Evolutionary conservation across 495 filamentous ascomycete species (phyloP).

Genomic region (Podospora didyma): DNA sequence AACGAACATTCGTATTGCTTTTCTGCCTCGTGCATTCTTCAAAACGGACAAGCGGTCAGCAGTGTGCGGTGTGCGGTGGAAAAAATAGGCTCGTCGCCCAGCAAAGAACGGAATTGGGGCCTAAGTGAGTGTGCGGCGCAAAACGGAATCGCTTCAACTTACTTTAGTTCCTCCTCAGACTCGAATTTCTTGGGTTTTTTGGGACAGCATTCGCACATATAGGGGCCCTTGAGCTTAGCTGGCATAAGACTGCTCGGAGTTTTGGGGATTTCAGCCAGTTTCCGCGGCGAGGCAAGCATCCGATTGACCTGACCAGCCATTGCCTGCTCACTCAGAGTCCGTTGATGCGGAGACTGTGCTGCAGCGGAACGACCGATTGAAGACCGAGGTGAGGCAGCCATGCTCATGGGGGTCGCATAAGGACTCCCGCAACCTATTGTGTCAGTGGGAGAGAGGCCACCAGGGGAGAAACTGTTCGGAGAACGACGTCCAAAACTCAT

Average conservation of each 20-base stretch:
- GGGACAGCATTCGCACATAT: slow-evolving; percentile 94
- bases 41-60: slow-evolving; percentile 13
- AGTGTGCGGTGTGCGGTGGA: too few species aligned
- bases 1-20: slow-evolving; percentile 94
- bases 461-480: slow-evolving; percentile 67
- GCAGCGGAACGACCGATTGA: slow-evolving; percentile 37
- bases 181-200: slow-evolving; percentile 99
- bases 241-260: slow-evolving; percentile 26
- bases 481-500: slow-evolving; percentile 75
- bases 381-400: slow-evolving; percentile 58
- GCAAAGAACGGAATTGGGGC: too few species aligned
- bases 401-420: slow-evolving; percentile 53
- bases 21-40: slow-evolving; percentile 73
- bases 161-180: slow-evolving; percentile 79
- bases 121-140: not conserved
- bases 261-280: slow-evolving; percentile 43
- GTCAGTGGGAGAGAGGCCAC: slow-evolving; percentile 47
- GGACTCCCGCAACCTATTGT: slow-evolving; percentile 50
- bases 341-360: slow-evolving; percentile 39
- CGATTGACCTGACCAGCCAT: slow-evolving; percentile 22
- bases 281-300: slow-evolving; percentile 42
- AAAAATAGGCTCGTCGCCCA: too few species aligned
- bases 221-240: slow-evolving; percentile 50
- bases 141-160: slow-evolving; percentile 28
- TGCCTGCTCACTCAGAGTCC: slow-evolving; percentile 37